Base-by-base conservation (phyloP, 2,329 filamentous ascomycete species). In the Pestalotiopsis sp. region DNA sequence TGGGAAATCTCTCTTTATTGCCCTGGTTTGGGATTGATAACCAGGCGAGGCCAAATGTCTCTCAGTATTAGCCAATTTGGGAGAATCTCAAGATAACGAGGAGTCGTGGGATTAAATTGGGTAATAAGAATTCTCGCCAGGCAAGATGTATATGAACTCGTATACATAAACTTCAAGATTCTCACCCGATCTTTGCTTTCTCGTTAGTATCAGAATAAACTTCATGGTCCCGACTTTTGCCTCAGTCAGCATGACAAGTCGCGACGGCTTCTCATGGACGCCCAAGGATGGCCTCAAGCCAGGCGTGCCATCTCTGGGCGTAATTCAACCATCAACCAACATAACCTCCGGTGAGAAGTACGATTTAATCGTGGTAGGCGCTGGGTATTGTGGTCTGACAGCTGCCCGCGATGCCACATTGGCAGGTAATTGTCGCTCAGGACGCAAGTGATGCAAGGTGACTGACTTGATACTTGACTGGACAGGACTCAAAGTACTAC, bases 401-500 rank as follows among this genome's bases (percentile, higher is more conserved):
- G 57, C 57, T 27, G 23, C 57, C 17, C 57, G 57, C 17, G 57
- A 60, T 4, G 57, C 57, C 25, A 38, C 57, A 13, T 14, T 60
- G 31, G 57, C 57, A 60, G 57, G 57, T 60, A 60, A 60, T 9
- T 55, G 4, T 27, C 23, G 17, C 25, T 2, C 45, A 23, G 2
- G 17, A 52, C n/a, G 45, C 14, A n/a, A 52, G 17, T 23, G 45
- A 52, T 36, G 7, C 31, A 9, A 9, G 31, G 7, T 55, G 20
- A 55, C 20, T 23, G 17, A 55, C 49, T 11, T 52, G 45, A 52
- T 52, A n/a, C 45, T 52, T 9, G 17, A 20, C 14, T 52, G 49
- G 20, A 38, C 12, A 65, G 64, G 64, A 27, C 64, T 65, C 64
- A 64, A 25, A 39, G 67, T 59, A 27, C 75, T 83, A 9, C 73